Evolutionary conservation across 2,329 filamentous ascomycete species (phyloP), one percentile per base, ranked within the genome.

Genomic region (Calonectria multiphialidica): DNA sequence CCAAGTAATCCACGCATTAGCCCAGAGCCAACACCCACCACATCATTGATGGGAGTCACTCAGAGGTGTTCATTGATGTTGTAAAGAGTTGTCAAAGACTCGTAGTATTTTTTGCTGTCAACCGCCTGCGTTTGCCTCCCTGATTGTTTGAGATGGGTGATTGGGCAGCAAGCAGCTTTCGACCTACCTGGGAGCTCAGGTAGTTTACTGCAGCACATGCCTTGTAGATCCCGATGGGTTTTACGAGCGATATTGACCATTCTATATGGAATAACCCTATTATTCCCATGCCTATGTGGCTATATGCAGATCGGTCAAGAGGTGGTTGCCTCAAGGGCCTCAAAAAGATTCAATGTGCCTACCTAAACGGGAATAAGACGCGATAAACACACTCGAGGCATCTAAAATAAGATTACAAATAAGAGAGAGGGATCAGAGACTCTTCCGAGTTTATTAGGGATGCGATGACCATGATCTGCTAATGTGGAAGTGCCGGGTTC

Each of bases 1-100:
- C 12, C 55, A 64, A 47, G 55, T 42, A 45, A 30, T 28, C n/a
- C 53, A 70, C 42, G 45, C 47, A 50, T 45, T 23, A 59, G 45
- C 30, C 23, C 21, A 57, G 18, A 30, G 8, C 28, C 12, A 53
- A 40, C 47, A 25, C 42, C 40, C 37, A 25, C 50, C 64, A 57
- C 49, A 33, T 12, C 28, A 40, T 15, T 28, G 62, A 18, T 13
- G n/a, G 10, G 21, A 40, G 15, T 16, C 1, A 1, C 40, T 64
- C 28, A 15, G 18, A 40, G 13, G 12, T 15, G 44, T 1, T 50
- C 37, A 3, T 0, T 23, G 13, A 59, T 59, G 21, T 40, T 40
- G 5, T 9, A 25, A 28, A 4, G n/a, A 28, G 13, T 2, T 40
- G 5, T 21, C 3, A 28, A 13, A 2, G 53, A 5, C 21, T 30